phyloP scores from a whole-genome alignment of 208 protist genomes.

The Acanthamoeba castellanii region DNA sequence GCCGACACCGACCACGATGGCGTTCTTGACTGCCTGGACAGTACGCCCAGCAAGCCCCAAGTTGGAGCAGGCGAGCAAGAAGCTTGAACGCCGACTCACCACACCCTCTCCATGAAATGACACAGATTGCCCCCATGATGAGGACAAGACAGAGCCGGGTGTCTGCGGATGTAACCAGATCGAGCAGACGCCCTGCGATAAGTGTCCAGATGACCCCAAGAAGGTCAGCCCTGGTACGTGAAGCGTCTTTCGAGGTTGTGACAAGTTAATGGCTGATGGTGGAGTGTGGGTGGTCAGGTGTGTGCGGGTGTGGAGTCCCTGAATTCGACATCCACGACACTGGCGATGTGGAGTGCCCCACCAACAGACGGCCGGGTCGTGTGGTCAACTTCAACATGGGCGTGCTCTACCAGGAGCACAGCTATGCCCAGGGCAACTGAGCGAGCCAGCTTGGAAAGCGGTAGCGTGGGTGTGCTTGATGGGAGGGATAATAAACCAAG shows the following conservation, averaged over 20 bases:
- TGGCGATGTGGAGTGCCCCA: conserved; percentile 4
- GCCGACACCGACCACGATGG: neutral
- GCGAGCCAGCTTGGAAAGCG: neutral
- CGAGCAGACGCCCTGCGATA: conserved; percentile 23
- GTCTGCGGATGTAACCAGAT: neutral
- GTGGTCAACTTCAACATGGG: neutral
- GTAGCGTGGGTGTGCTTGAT: neutral
- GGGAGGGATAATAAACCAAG: neutral
- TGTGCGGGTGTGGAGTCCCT: conserved; percentile 34
- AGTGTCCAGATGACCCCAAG: neutral
- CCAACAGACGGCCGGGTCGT: neutral
- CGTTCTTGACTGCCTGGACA: neutral
- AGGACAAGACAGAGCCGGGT: neutral
- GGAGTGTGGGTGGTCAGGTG: neutral
- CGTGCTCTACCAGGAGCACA: neutral
- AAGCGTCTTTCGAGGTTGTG: neutral
- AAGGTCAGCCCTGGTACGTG: conserved; percentile 5
- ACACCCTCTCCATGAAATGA: too few species aligned
- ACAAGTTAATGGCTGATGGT: neutral
- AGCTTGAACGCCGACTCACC: neutral
- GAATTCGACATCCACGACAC: conserved; percentile 11
- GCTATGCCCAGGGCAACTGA: neutral
- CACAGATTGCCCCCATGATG: neutral
- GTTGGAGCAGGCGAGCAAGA: too few species aligned
- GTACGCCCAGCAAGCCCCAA: neutral